Base-by-base conservation (phyloP, 768 basidiomycete species). In the Amanita muscaria region DNA sequence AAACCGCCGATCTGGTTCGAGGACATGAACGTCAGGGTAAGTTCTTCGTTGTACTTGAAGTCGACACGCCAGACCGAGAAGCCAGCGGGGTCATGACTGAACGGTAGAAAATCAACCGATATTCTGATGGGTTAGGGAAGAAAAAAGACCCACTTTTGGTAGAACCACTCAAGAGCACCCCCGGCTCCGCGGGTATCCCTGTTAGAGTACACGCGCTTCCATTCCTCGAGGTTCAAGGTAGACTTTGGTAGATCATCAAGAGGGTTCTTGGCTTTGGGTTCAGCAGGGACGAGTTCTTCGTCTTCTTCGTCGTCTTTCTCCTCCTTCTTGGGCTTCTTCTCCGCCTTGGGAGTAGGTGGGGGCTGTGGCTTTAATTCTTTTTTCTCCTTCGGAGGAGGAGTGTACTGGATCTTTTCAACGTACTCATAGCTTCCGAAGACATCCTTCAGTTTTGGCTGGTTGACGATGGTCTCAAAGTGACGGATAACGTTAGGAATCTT, bases 161-260 rank as follows among this genome's bases (percentile, higher is more conserved):
- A 93, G 79, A 99, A 84, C 96, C 94, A 98, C 64, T 96, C 90
- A 30, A 99, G 56, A 40, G 90, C 64, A 51, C 88, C 92, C 34
- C 64, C 79, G 14, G 84, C 53, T 29, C 87, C 89, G 44, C 87
- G 81, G 30, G 93, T 97, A n/a, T 97, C 92, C 64, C 84, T 82
- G 83, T 97, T 98, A 57, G 92, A 96, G 74, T 98, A 99, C 34
- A 87, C 84, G 35, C 89, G 83, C 65, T 97, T 97, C 91, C 90
- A 96, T 67, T 97, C 91, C 64, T 94, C 87, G 46, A 91, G 79
- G 70, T 90, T 90, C 66, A 88, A 80, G 4, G 76, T 67, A 9
- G 87, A 85, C 66, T 88, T 93, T 54, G 91, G 90, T 31, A 97
- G 79, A 50, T 77, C 74, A 52, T 96, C 94, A 42, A 94, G 80